Evolutionary conservation across 2,329 filamentous ascomycete species (phyloP).

Genomic region (Penicillium fuscoglaucum): DNA sequence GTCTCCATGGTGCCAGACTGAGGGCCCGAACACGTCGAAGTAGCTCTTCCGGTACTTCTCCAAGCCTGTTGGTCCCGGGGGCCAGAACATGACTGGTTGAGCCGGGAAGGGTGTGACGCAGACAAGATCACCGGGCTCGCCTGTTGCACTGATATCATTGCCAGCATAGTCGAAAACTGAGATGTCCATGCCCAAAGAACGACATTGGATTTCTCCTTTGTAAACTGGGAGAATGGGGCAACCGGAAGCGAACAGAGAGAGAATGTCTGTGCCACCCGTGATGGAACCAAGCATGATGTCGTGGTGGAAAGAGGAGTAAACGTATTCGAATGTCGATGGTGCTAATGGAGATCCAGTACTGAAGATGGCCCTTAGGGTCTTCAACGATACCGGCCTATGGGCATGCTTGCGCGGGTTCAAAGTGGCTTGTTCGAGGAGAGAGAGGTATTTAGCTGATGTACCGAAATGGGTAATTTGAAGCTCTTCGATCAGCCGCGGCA

Average conservation of each 20-base stretch:
- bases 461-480: slow-evolving; percentile 88
- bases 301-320: slow-evolving; percentile 78
- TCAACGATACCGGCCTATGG: slow-evolving; percentile 41
- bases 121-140: slow-evolving; percentile 81
- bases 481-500: slow-evolving; percentile 78
- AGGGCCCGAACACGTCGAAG: slow-evolving; percentile 74
- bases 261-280: slow-evolving; percentile 94
- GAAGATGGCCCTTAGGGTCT: slow-evolving; percentile 76
- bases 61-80: slow-evolving; percentile 62
- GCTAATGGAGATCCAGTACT: slow-evolving; percentile 90
- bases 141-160: slow-evolving; percentile 58
- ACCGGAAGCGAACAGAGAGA: slow-evolving; percentile 88
- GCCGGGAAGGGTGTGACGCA: slow-evolving; percentile 85
- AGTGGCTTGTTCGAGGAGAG: slow-evolving; percentile 77
- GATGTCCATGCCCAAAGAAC: slow-evolving; percentile 78
- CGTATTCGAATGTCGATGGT: slow-evolving; percentile 87
- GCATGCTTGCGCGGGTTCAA: slow-evolving; percentile 59
- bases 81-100: slow-evolving; percentile 86
- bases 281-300: slow-evolving; percentile 88
- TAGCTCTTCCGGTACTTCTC: slow-evolving; percentile 81
- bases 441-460: slow-evolving; percentile 91
- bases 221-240: slow-evolving; percentile 73
- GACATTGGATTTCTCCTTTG: slow-evolving; percentile 73
- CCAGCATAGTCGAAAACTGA: slow-evolving; percentile 57
- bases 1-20: slow-evolving; percentile 89